A percentile compares a stretch with the other conserved stretches of the same genome.
phyloP scores from a whole-genome alignment of 2,329 filamentous ascomycete species.

The Sporothrix brasiliensis region DNA sequence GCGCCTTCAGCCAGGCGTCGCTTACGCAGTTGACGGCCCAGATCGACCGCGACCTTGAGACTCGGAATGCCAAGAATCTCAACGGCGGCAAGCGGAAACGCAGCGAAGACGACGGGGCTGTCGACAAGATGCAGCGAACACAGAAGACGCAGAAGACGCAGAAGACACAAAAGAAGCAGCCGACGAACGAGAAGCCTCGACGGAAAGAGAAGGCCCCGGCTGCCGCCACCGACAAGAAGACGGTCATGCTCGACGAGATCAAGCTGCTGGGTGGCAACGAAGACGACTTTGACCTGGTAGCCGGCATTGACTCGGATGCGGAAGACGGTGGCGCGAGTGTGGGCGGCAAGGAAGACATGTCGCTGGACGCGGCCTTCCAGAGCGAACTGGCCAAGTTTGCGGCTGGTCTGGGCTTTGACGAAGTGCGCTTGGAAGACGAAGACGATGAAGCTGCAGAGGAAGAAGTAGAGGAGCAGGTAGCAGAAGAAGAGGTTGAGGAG shows the following conservation, averaged over 20 bases:
- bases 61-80: conserved; percentile 43
- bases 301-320: conserved; percentile 56
- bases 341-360: conserved; percentile 33
- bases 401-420: conserved; percentile 53
- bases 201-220: background rate
- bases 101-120: conserved; percentile 25
- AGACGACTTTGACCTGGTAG: conserved; percentile 64
- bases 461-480: conserved; percentile 45
- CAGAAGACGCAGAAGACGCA: conserved; percentile 49
- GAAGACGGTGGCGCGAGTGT: conserved; percentile 46
- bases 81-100: conserved; percentile 36
- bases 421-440: conserved; percentile 47
- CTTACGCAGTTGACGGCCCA: conserved; percentile 59
- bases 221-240: conserved; percentile 33
- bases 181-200: conserved; percentile 28
- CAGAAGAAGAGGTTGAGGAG: conserved; percentile 42
- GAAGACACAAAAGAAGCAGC: background rate
- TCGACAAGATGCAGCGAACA: conserved; percentile 34
- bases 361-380: conserved; percentile 44
- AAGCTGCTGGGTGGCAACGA: conserved; percentile 67
- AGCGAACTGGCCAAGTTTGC: conserved; percentile 59
- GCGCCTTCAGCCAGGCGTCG: conserved; percentile 54
- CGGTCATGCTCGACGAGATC: conserved; percentile 62
- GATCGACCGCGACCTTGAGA: conserved; percentile 57
- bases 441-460: conserved; percentile 45